Evolutionary conservation across 1,139 yeast genomes (phyloP).

Genomic region (Taiozyma sp.): DNA sequence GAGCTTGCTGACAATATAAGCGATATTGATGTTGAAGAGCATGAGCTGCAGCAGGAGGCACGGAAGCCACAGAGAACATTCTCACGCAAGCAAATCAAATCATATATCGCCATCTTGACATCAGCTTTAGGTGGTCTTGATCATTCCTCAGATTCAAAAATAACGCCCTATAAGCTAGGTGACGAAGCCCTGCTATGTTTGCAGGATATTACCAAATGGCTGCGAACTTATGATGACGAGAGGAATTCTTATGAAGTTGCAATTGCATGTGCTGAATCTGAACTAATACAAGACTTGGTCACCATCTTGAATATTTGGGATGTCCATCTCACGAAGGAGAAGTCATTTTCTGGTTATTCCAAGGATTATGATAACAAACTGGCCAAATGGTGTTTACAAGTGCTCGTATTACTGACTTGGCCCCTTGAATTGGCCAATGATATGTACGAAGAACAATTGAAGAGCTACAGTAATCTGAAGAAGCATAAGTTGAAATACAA

Average conservation of each 20-base stretch:
- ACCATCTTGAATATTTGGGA: conserved; percentile 82
- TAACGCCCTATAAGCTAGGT: conserved; percentile 71
- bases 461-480: conserved; percentile 54
- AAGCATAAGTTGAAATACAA: conserved; percentile 72
- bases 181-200: conserved; percentile 72
- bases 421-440: conserved; percentile 61
- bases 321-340: conserved; percentile 26
- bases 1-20: conserved; percentile 11
- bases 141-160: conserved; percentile 38
- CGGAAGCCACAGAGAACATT: conserved; percentile 4
- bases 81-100: conserved; percentile 30
- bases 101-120: conserved; percentile 67
- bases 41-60: background rate
- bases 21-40: background rate
- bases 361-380: conserved; percentile 48
- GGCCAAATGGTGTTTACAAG: conserved; percentile 68
- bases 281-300: conserved; percentile 71
- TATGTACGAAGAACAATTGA: conserved; percentile 47
- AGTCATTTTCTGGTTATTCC: conserved; percentile 24
- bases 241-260: conserved; percentile 75
- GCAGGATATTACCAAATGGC: conserved; percentile 85
- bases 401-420: conserved; percentile 84
- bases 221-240: conserved; percentile 75
- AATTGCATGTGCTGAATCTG: conserved; percentile 79
- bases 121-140: conserved; percentile 85